Conservation (phyloP, 1,284 basidiomycete genomes). For the Meira miltonrushii region DNA sequence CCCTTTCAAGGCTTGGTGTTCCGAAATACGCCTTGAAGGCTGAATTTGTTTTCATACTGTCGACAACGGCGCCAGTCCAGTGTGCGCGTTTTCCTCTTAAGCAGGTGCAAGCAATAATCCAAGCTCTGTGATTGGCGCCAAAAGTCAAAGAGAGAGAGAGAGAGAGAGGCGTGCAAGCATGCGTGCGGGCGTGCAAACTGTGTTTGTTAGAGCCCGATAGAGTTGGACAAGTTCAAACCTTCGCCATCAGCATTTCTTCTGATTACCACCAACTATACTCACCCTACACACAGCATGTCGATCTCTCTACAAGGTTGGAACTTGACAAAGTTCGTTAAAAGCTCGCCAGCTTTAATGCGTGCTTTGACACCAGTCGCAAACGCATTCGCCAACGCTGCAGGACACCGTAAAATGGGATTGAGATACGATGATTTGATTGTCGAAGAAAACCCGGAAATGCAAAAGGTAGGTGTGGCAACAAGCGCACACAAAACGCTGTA, state of each 20-base stretch:
- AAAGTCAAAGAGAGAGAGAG: too few species aligned
- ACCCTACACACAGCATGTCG: neutral
- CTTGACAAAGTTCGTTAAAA: constrained; percentile 70
- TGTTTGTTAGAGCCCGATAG: too few species aligned
- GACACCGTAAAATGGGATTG: constrained; percentile 84
- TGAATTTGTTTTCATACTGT: too few species aligned
- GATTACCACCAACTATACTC: neutral
- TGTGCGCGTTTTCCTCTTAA: too few species aligned
- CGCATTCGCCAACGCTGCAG: constrained; percentile 75
- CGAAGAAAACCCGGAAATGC: constrained; percentile 78
- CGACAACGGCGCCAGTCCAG: too few species aligned
- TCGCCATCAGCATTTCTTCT: neutral
- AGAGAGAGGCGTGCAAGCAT: too few species aligned
- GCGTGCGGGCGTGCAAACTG: too few species aligned
- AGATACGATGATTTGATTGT: constrained; percentile 90
- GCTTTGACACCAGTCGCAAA: constrained; percentile 73
- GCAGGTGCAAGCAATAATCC: too few species aligned
- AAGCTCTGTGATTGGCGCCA: too few species aligned
- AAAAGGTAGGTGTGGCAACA: constrained; percentile 64
- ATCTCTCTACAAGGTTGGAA: too few species aligned
- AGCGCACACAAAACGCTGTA: neutral
- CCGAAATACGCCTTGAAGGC: too few species aligned
- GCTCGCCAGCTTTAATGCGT: constrained; percentile 64
- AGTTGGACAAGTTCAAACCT: neutral
- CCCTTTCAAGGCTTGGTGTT: too few species aligned